Conservation (phyloP, 306 rosid genomes). For the Vigna radiata region DNA sequence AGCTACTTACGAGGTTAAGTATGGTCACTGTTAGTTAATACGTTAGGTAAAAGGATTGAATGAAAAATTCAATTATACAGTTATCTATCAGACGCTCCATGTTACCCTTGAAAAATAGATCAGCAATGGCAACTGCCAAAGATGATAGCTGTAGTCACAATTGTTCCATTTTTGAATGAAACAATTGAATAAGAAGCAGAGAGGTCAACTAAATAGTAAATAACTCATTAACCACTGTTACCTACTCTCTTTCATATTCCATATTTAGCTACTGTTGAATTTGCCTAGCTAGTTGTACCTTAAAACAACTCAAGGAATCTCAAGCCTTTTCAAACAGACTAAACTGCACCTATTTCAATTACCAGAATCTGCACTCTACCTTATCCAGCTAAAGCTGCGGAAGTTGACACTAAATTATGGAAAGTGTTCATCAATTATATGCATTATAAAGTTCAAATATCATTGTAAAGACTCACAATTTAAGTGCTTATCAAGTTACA, state of each 20-base stretch:
- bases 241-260: neutral
- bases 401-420: neutral
- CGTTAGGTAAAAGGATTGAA: conserved; percentile 5
- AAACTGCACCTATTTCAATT: neutral
- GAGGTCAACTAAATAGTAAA: neutral
- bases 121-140: neutral
- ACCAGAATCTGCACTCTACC: neutral
- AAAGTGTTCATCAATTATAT: too few relatives aligned
- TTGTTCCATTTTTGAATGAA: conserved; percentile 10
- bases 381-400: neutral
- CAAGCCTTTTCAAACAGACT: neutral
- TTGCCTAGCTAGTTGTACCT: neutral
- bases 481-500: too few relatives aligned
- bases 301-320: neutral
- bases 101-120: neutral
- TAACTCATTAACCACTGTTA: neutral
- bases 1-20: neutral
- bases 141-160: neutral
- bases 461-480: too few relatives aligned
- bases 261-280: neutral
- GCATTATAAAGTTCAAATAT: too few relatives aligned
- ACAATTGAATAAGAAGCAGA: neutral
- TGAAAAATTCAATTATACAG: neutral
- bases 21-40: neutral
- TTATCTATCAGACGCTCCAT: neutral